phyloP scores from a whole-genome alignment of 306 rosid species.

The Calophaca sinica region DNA sequence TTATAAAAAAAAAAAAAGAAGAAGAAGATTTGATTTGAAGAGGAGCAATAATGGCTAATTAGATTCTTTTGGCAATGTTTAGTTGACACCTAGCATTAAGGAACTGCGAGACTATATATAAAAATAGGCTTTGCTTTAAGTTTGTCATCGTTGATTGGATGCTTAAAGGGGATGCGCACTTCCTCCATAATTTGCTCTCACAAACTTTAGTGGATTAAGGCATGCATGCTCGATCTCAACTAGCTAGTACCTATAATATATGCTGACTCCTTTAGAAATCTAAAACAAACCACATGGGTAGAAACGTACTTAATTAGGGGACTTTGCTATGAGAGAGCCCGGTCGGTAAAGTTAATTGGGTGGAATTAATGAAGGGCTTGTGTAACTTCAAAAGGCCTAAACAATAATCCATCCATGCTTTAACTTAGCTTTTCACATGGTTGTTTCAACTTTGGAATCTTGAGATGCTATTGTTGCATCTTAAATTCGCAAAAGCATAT shows the following conservation, averaged over 20 bases:
- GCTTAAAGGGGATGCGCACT: constrained; percentile 65
- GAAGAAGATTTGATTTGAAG: too few relatives aligned
- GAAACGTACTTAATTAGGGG: constrained; percentile 34
- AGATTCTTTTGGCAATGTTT: constrained; percentile 41
- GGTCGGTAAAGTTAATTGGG: constrained; percentile 45
- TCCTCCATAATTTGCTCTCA: constrained; percentile 51
- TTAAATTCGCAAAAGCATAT: too few relatives aligned
- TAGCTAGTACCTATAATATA: constrained; percentile 17
- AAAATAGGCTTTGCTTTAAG: constrained; percentile 41
- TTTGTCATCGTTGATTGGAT: constrained; percentile 53
- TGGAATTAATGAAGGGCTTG: constrained; percentile 39
- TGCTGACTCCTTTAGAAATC: constrained; percentile 45
- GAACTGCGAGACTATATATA: constrained; percentile 5
- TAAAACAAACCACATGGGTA: constrained; percentile 50
- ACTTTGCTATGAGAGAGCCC: not conserved
- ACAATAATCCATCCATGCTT: constrained; percentile 45
- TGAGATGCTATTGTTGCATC: not conserved
- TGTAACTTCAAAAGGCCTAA: constrained; percentile 33
- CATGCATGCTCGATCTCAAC: constrained; percentile 33
- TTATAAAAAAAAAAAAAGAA: too few relatives aligned
- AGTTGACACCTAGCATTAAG: constrained; percentile 40
- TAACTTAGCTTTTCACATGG: constrained; percentile 50
- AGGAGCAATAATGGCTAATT: too few relatives aligned
- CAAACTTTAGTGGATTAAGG: constrained; percentile 45
- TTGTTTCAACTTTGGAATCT: constrained; percentile 47